A percentile compares a stretch with the other conserved stretches of the same genome.
phyloP scores from a whole-genome alignment of 345 rosid genomes.

The Theobroma cacao region DNA sequence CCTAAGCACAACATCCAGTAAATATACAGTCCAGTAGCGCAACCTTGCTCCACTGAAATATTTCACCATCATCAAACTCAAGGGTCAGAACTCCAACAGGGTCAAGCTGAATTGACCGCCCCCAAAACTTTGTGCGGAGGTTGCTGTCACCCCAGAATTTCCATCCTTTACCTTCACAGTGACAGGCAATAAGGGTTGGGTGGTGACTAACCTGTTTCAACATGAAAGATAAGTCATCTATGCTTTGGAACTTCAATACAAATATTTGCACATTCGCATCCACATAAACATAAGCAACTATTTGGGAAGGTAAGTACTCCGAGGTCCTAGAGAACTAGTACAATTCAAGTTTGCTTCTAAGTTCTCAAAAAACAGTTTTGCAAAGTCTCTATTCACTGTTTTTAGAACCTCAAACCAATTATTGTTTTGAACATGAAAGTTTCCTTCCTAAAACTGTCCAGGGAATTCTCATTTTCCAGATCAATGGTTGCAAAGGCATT shows the following conservation, averaged over 20 bases:
- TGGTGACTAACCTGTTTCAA: constrained; percentile 92
- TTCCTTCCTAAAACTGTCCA: not conserved
- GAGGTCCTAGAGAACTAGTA: not conserved
- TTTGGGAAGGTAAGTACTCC: not conserved
- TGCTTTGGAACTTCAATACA: not conserved
- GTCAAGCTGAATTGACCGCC: constrained; percentile 95
- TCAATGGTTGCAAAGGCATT: not conserved
- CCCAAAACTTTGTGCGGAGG: constrained; percentile 94
- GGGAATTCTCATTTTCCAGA: not conserved
- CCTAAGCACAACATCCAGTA: not conserved
- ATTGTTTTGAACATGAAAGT: not conserved
- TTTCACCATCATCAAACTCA: constrained; percentile 97
- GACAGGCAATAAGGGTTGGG: constrained; percentile 95
- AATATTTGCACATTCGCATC: not conserved
- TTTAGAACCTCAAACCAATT: not conserved
- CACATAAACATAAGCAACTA: not conserved
- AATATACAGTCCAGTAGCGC: constrained; percentile 5
- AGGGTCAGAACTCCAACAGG: constrained; percentile 84
- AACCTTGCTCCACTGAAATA: constrained; percentile 97
- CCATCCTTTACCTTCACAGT: constrained; percentile 98
- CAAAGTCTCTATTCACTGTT: not conserved
- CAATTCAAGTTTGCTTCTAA: not conserved
- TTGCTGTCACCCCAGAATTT: constrained; percentile 96
- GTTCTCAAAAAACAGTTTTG: not conserved
- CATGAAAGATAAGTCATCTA: constrained; percentile 9